Conservation (phyloP, 495 filamentous ascomycete species). For the Trichocladium antarcticum region DNA sequence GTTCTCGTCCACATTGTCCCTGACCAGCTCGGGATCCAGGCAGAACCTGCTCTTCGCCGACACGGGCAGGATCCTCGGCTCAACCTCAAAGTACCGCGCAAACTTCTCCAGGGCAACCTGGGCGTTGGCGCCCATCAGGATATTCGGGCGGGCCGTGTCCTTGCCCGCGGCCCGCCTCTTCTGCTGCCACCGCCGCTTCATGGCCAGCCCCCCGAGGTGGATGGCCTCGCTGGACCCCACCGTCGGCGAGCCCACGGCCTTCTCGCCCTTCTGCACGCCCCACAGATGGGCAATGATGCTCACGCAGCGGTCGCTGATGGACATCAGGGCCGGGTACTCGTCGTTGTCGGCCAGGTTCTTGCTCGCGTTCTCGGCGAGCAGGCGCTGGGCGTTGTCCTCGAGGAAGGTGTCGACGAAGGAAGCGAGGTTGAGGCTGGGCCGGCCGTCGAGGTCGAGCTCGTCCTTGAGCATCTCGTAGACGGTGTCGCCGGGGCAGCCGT, state of each 20-base stretch:
- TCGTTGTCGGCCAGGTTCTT: conserved; percentile 64
- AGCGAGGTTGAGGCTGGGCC: conserved; percentile 61
- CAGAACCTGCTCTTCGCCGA: conserved; percentile 50
- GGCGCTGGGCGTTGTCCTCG: conserved; percentile 51
- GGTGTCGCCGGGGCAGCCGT: conserved; percentile 51
- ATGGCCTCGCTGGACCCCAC: conserved; percentile 66
- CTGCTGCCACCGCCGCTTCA: conserved; percentile 72
- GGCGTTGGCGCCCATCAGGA: conserved; percentile 68
- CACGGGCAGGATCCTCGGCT: conserved; percentile 58
- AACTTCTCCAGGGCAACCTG: conserved; percentile 69
- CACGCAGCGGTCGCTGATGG: conserved; percentile 60
- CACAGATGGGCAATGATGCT: conserved; percentile 62
- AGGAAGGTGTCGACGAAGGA: conserved; percentile 65
- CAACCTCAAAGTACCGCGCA: conserved; percentile 68
- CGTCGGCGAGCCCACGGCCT: conserved; percentile 60
- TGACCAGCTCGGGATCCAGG: conserved; percentile 52
- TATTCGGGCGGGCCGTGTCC: conserved; percentile 54
- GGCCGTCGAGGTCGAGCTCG: conserved; percentile 62
- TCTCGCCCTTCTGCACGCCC: conserved; percentile 53
- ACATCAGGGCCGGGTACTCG: conserved; percentile 66
- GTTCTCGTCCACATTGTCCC: conserved; percentile 61
- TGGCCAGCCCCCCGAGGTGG: conserved; percentile 62
- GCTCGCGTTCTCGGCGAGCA: conserved; percentile 56
- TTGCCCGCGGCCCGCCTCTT: conserved; percentile 48
- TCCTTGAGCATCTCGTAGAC: conserved; percentile 62